phyloP scores from a whole-genome alignment of 1,139 yeast species.

The Arxiozyma telluris region DNA sequence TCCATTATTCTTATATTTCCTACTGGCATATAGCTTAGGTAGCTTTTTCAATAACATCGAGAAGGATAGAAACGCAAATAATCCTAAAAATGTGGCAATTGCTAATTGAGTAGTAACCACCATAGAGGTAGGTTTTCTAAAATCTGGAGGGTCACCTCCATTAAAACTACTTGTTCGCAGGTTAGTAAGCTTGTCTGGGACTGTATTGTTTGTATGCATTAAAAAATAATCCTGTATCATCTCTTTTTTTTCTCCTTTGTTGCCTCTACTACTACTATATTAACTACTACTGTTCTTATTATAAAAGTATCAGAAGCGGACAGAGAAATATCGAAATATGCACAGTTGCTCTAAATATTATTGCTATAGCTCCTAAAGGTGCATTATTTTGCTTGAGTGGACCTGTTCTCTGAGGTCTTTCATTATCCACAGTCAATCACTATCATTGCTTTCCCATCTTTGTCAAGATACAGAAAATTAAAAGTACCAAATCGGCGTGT shows the following conservation, averaged over 20 bases:
- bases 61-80: slow-evolving; percentile 54
- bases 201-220: background rate
- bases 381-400: background rate
- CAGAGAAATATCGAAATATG: background rate
- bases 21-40: slow-evolving; percentile 63
- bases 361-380: background rate
- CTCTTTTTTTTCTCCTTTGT: background rate
- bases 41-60: slow-evolving; percentile 55
- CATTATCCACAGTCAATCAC: background rate
- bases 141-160: slow-evolving; percentile 25
- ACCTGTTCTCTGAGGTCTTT: background rate
- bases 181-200: background rate
- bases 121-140: slow-evolving; percentile 36
- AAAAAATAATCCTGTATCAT: background rate
- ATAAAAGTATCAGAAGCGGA: background rate
- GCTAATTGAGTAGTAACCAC: slow-evolving; percentile 44
- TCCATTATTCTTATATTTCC: slow-evolving; percentile 33
- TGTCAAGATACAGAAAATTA: background rate
- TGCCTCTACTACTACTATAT: no score
- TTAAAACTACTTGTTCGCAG: background rate
- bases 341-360: background rate
- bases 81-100: slow-evolving; percentile 56
- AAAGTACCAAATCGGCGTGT: background rate
- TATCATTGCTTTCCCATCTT: background rate
- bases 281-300: no score